Conservation (phyloP, 257 asterid species). For the Fraxinus americana region DNA sequence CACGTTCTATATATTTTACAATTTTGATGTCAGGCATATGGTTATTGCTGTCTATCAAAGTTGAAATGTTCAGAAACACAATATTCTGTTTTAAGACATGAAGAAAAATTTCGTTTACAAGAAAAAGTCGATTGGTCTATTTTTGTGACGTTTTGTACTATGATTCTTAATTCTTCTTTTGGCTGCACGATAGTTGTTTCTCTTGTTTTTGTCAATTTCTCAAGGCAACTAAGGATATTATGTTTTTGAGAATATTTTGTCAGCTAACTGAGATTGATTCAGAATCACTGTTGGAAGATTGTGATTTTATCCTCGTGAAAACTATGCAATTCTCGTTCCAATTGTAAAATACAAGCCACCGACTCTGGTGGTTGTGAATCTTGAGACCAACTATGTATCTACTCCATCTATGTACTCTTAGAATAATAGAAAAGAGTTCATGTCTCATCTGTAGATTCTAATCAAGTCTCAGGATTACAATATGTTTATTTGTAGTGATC, state of each 20-base stretch:
- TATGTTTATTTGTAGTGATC: neutral
- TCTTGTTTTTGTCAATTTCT: neutral
- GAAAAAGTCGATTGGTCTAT: neutral
- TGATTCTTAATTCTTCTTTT: neutral
- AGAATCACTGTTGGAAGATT: neutral
- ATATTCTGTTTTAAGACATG: neutral
- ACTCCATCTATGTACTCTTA: neutral
- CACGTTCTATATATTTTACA: neutral
- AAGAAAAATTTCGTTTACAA: neutral
- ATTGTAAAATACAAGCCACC: neutral
- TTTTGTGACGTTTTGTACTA: neutral
- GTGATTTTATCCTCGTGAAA: neutral
- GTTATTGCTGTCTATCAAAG: neutral
- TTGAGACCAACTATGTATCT: slow-evolving; percentile 13
- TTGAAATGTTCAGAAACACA: neutral
- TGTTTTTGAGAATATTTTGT: neutral
- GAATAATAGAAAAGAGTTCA: neutral
- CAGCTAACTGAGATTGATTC: neutral
- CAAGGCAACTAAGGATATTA: neutral
- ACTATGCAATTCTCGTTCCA: neutral
- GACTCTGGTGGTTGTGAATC: slow-evolving; percentile 3
- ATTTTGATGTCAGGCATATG: neutral
- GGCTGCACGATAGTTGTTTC: neutral
- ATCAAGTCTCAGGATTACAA: neutral
- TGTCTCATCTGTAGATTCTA: neutral